These are phyloP conservation scores for Citrus medica DNA, from an alignment of 345 rosid genomes.

Conservation along the genomic window DNA sequence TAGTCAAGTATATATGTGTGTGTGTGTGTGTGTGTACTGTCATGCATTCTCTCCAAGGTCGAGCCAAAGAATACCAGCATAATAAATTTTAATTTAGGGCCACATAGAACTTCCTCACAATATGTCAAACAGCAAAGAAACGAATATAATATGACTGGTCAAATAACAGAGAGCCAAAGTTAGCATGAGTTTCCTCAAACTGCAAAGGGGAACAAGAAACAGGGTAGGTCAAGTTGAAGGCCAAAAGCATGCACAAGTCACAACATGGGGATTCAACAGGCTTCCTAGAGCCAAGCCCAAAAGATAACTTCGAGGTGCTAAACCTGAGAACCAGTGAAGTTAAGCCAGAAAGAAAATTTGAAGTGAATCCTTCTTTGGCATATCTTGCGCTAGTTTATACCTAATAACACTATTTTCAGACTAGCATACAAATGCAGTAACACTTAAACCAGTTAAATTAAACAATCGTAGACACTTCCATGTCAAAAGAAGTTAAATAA, in stretches of 20 bases:
- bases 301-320: not conserved
- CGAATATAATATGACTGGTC: not conserved
- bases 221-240: not conserved
- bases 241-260: not conserved
- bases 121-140: not conserved
- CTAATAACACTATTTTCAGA: not conserved
- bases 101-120: not conserved
- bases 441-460: not conserved
- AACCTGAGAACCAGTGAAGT: not conserved
- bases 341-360: not conserved
- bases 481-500: not conserved
- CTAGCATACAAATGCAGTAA: not conserved
- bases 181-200: not conserved
- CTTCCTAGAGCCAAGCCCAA: not conserved
- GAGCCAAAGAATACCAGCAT: not conserved
- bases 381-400: not conserved
- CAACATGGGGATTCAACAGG: not conserved
- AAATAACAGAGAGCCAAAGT: not conserved
- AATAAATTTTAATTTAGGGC: not conserved
- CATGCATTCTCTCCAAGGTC: not conserved
- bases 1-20: not conserved
- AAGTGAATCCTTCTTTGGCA: not conserved
- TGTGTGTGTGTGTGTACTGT: not conserved
- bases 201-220: not conserved
- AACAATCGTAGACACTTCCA: not conserved